phyloP scores from a whole-genome alignment of 129 eudicot species.

The Lactuca sativa region DNA sequence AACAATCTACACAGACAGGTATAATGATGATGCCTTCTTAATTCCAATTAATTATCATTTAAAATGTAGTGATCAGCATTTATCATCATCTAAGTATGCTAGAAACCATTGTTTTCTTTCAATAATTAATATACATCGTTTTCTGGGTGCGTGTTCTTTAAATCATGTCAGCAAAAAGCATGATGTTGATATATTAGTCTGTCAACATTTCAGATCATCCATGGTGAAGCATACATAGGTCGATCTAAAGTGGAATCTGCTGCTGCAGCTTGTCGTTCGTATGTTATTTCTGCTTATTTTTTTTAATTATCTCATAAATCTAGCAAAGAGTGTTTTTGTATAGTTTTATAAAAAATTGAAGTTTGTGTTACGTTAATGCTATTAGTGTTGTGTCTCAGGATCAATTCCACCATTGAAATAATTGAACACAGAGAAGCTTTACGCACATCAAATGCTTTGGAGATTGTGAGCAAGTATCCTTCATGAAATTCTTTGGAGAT shows the following conservation, averaged over 20 bases:
- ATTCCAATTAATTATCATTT: constrained; percentile 8
- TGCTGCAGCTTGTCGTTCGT: constrained; percentile 97
- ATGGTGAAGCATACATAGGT: constrained; percentile 87
- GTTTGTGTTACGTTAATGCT: not conserved
- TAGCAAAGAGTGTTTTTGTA: not conserved
- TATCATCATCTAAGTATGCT: constrained; percentile 17
- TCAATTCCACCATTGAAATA: constrained; percentile 74
- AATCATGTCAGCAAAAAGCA: not conserved
- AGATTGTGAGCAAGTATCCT: constrained; percentile 92
- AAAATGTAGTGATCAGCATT: not conserved
- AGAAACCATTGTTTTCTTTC: constrained; percentile 12
- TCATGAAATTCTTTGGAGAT: not conserved
- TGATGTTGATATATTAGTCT: constrained; percentile 5
- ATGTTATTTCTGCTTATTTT: constrained; percentile 29
- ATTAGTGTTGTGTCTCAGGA: constrained; percentile 39
- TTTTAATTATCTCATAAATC: not conserved
- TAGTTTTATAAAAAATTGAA: not conserved
- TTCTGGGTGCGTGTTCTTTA: not conserved
- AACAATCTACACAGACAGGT: constrained; percentile 99
- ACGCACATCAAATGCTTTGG: constrained; percentile 89
- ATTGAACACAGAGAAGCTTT: constrained; percentile 86
- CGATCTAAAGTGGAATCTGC: constrained; percentile 95
- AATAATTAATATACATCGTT: not conserved
- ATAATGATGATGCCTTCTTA: constrained; percentile 5
- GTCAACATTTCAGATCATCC: constrained; percentile 60